Evolutionary conservation across 2,329 filamentous ascomycete genomes (phyloP), one percentile per base, ranked within the genome.

Genomic region (Aspergillus jensenii): DNA sequence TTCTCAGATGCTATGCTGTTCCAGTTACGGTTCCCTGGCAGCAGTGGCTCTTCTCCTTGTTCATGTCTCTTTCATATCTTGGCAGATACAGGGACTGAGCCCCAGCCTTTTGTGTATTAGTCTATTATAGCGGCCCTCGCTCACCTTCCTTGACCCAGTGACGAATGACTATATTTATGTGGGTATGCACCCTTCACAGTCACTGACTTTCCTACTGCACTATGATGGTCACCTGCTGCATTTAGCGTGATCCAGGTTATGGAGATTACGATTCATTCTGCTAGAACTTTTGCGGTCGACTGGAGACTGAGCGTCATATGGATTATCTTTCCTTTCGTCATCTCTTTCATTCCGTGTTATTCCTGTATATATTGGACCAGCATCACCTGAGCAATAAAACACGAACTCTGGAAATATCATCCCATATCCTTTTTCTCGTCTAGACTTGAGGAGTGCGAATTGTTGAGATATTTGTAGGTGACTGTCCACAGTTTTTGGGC

Each of bases 1-100:
- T 61, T 48, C 44, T 23, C 58, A 51, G 49, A 51, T 44, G 55
- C 55, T 57, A 57, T 62, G 58, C 57, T 61, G 64, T 62, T 59
- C 65, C 66, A 68, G 67, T 69, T 59, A 69, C 64, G 67, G 64
- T 52, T 61, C 56, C 55, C 64, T 69, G 67, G 66, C 59, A 64
- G 57, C 56, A 59, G 59, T 52, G 53, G 58, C 51, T 59, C 53
- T 45, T 55, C 40, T 58, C 59, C 59, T 59, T 64, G 63, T 67
- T 64, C 58, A 66, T 67, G 27, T 64, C 56, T 62, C 54, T 60
- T 58, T 56, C 63, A 58, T 54, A 63, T 58, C 61, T 61, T 56
- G 64, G 64, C 61, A 61, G 55, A 59, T 59, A 56, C 58, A 66
- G 49, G 62, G 58, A 56, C 56, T 59, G 52, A n/a, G 56, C 52